Evolutionary conservation across 768 basidiomycete genomes (phyloP).

Genomic region (Boletus reticulatus): DNA sequence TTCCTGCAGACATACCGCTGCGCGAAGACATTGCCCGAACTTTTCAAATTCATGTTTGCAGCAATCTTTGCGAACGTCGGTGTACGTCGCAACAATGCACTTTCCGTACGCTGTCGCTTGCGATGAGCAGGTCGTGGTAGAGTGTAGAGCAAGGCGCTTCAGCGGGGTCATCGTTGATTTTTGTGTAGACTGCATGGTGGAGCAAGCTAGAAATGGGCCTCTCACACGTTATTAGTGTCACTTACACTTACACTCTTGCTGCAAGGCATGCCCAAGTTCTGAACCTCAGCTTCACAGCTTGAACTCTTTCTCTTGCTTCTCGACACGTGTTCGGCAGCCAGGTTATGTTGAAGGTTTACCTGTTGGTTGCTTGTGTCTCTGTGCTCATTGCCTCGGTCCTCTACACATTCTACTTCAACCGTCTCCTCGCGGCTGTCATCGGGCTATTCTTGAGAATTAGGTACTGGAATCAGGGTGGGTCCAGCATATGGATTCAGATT

Average conservation of each 20-base stretch:
- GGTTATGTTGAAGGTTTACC: constrained; percentile 54
- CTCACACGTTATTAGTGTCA: no score
- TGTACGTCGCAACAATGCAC: constrained; percentile 81
- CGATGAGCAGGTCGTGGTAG: constrained; percentile 67
- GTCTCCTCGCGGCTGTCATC: constrained; percentile 69
- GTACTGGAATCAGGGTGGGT: constrained; percentile 75
- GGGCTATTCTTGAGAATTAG: constrained; percentile 63
- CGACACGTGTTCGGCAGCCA: not conserved
- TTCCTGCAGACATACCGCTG: constrained; percentile 56
- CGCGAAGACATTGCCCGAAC: constrained; percentile 80
- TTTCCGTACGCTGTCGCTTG: constrained; percentile 83
- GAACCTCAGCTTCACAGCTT: not conserved
- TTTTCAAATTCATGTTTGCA: constrained; percentile 82
- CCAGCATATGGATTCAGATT: constrained; percentile 83
- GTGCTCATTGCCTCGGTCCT: constrained; percentile 55
- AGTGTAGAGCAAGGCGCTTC: constrained; percentile 63
- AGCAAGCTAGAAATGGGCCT: not conserved
- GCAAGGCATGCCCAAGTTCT: constrained; percentile 4
- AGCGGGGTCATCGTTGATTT: constrained; percentile 43
- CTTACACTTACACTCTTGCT: not conserved
- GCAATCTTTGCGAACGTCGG: constrained; percentile 78
- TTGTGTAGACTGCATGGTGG: constrained; percentile 23
- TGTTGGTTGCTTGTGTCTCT: constrained; percentile 64
- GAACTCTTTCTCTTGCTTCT: not conserved
- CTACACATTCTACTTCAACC: constrained; percentile 92